Base-by-base conservation (phyloP, 2,329 filamentous ascomycete species). In the Chaetoscypha palmicola region DNA sequence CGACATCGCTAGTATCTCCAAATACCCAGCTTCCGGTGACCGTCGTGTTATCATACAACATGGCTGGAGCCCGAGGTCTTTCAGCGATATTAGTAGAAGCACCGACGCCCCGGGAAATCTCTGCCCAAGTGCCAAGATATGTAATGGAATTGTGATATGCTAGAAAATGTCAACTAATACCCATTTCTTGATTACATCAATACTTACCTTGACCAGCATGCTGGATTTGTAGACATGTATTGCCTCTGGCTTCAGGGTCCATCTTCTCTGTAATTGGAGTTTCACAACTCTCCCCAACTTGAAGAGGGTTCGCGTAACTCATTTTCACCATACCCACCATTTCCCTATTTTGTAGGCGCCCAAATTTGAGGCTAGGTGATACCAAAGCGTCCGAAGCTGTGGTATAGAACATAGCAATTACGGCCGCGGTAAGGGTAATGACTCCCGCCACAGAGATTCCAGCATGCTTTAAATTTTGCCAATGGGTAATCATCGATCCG, bases 331-430 rank as follows among this genome's bases (percentile, higher is more conserved):
- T 63, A 0, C 80, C 82, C 10, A 66, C 61, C 23, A 90, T 58
- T 0, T 68, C 54, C 43, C 57, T 68, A 1, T 61, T 46, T 32
- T 80, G 63, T 66, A 73, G 74, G 1, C 61, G 58, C 1, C 79
- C 76, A 48, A 73, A 74, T 41, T 73, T 79, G 5, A 91, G 68
- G 55, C 85, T 83, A 0, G 86, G 86, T 2, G 83, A 73, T 0
- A 91, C 83, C 56, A 91, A 68, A 7, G 84, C 80, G 50, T 87
- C 82, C 0, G 83, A 83, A 0, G 86, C 86, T 2, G 84, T 84
- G 0, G 83, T 87, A 58, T 90, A 92, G 4, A 91, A 71, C 55
- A 83, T 79, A 0, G 81, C 77, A 1, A 79, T 68, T 2, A 88
- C 48, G 0, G 84, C 79, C 2, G 81, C 81, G 1, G 77, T 65